Percentiles rank a stretch among this genome's conserved stretches.
phyloP scores from a whole-genome alignment of 1,284 basidiomycete species.

The Sporisorium scitamineum region DNA sequence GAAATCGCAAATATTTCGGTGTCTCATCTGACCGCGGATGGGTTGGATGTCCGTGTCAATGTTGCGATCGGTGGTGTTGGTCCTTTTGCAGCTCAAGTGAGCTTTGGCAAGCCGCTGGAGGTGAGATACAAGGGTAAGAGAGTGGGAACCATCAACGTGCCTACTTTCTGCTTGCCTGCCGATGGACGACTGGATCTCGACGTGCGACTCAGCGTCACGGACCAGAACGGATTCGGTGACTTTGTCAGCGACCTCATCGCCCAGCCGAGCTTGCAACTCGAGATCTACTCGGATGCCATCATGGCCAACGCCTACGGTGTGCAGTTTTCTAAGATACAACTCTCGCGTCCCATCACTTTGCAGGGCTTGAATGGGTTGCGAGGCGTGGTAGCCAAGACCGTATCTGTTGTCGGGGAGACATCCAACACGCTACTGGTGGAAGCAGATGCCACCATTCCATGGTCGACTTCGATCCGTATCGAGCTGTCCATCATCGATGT shows the following conservation, averaged over 20 bases:
- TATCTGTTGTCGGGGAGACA: conserved; percentile 73
- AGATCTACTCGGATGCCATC: conserved; percentile 76
- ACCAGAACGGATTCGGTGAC: conserved; percentile 73
- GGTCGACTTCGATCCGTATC: conserved; percentile 78
- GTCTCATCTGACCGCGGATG: conserved; percentile 71
- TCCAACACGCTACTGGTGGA: conserved; percentile 78
- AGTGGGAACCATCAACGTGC: conserved; percentile 77
- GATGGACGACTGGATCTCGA: conserved; percentile 75
- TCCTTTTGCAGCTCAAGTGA: conserved; percentile 72
- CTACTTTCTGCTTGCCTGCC: conserved; percentile 77
- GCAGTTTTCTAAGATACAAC: conserved; percentile 76
- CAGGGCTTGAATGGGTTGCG: conserved; percentile 79
- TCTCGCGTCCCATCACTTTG: conserved; percentile 77
- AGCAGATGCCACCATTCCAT: conserved; percentile 78
- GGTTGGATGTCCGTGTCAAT: conserved; percentile 68
- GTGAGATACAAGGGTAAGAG: conserved; percentile 77
- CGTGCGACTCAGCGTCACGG: conserved; percentile 60
- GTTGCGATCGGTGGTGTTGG: conserved; percentile 46
- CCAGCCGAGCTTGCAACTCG: conserved; percentile 78
- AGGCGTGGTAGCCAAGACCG: conserved; percentile 75
- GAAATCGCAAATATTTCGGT: conserved; percentile 76
- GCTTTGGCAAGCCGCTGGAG: conserved; percentile 69
- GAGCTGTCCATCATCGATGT: conserved; percentile 78
- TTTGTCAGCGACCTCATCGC: conserved; percentile 79
- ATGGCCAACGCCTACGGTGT: conserved; percentile 77